Evolutionary conservation across 2,329 filamentous ascomycete genomes (phyloP).

Genomic region (Xylaria hypoxylon): DNA sequence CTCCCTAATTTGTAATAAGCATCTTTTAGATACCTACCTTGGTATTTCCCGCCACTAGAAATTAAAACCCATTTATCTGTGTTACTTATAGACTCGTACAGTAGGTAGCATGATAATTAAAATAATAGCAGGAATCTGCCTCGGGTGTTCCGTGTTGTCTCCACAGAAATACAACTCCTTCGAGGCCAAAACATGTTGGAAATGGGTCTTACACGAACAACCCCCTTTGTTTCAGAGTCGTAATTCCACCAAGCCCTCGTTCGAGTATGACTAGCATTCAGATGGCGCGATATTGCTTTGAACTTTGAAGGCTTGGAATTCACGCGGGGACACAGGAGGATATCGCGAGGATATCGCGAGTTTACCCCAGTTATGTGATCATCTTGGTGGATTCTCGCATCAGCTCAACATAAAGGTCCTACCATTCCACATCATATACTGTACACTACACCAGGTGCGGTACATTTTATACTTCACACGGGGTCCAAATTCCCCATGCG

Average conservation of each 20-base stretch:
- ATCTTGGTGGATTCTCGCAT: too few species aligned
- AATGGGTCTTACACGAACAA: slow-evolving; percentile 26
- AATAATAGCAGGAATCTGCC: slow-evolving; percentile 7
- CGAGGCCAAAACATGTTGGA: slow-evolving; percentile 20
- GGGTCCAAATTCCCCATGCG: slow-evolving; percentile 52
- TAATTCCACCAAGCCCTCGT: slow-evolving; percentile 8
- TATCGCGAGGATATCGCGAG: background rate
- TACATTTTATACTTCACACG: too few species aligned
- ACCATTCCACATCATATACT: too few species aligned
- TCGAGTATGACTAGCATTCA: background rate
- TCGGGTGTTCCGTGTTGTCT: slow-evolving; percentile 6
- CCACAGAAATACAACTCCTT: slow-evolving; percentile 21
- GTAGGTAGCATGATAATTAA: background rate
- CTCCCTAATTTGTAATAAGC: background rate
- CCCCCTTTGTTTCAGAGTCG: slow-evolving; percentile 30
- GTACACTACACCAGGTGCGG: too few species aligned
- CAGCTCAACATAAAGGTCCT: too few species aligned
- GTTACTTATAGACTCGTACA: too few species aligned
- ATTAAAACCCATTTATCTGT: too few species aligned
- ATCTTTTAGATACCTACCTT: background rate
- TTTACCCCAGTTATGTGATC: too few species aligned
- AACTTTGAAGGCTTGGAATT: background rate
- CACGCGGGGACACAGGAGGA: too few species aligned
- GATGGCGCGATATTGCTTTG: background rate
- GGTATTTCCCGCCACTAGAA: too few species aligned